Conservation (phyloP, 495 filamentous ascomycete genomes). For the Aspergillus avenaceus region DNA sequence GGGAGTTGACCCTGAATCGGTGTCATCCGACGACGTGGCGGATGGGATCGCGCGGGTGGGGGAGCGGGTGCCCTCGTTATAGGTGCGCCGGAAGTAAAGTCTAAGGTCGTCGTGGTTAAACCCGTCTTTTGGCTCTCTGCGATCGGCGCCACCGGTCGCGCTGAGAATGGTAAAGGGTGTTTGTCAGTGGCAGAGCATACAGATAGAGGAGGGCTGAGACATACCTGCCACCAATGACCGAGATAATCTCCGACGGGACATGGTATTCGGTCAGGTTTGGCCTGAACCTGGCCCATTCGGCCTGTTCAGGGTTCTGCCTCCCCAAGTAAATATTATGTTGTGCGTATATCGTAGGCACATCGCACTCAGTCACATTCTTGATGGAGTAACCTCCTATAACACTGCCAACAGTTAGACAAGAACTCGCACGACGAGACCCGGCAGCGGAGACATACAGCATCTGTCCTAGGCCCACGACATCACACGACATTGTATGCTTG, state of each 20-base stretch:
- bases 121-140: background rate
- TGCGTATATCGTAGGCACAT: background rate
- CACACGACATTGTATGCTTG: slow-evolving; percentile 4
- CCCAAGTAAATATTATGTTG: slow-evolving; percentile 7
- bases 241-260: background rate
- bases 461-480: background rate
- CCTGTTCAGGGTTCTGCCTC: background rate
- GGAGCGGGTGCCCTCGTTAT: background rate
- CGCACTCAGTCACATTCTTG: slow-evolving; percentile 1
- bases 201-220: background rate
- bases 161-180: background rate
- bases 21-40: background rate
- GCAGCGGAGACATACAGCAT: slow-evolving; percentile 2
- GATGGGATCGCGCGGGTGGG: slow-evolving; percentile 1
- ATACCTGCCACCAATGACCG: slow-evolving; percentile 3
- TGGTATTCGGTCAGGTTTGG: slow-evolving; percentile 4
- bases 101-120: slow-evolving; percentile 1
- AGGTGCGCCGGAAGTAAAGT: slow-evolving; percentile 2
- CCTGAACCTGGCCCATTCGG: background rate
- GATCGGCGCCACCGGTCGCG: background rate
- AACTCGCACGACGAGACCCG: background rate
- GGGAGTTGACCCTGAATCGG: background rate
- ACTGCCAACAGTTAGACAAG: background rate
- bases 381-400: slow-evolving; percentile 5
- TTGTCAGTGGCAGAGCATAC: too few relatives aligned